Base-by-base conservation (phyloP, 192 early-diverging fungal species). In the Coemansia sp. region DNA sequence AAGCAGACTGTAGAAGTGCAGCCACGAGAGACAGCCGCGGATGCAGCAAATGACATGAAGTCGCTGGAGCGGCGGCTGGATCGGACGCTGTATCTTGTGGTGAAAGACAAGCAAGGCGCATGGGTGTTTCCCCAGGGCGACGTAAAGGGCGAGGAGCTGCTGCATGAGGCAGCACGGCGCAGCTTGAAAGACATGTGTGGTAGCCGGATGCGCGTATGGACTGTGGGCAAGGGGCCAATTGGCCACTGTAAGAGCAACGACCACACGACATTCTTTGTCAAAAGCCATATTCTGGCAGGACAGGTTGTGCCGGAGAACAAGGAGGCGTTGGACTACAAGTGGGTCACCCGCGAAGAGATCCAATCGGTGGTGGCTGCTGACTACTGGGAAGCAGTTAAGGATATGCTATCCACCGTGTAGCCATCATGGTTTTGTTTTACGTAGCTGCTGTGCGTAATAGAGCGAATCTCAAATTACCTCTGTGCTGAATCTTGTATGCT, bases 211-310 rank as follows among this genome's bases (percentile, higher is more conserved):
- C 88, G 90, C 57, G 78, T 85, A 14, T 95, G 91, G 91, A 82
- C 89, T 41, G 93, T 95, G 9, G 91, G 91, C n/a, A 69, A 81
- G 49, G 84, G 85, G 15, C 93, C 93, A 3, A 81, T 93, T 39
- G 89, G 89, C 7, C 85, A 90, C 59, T 76, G 83, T 55, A 68
- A 76, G 48, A 32, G 57, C 4, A 62, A 51, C 14, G 71, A 64
- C n/a, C 40, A 68, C 31, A 81, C 75, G 81, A 80, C 86, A 6
- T 95, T 95, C 71, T 92, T 87, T 60, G 85, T 95, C 85, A 92
- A 92, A 74, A 84, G 84, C 0, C 85, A 90, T 41, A 88, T 91
- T 40, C 74, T 92, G 14, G 72, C 84, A 6, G 93, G 93, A 5
- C 85, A 91, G 67, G 86, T 82, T 14, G 42, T 17, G 3, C 36